Conservation (phyloP, 345 rosid species). For the Gossypium ekmanianum region DNA sequence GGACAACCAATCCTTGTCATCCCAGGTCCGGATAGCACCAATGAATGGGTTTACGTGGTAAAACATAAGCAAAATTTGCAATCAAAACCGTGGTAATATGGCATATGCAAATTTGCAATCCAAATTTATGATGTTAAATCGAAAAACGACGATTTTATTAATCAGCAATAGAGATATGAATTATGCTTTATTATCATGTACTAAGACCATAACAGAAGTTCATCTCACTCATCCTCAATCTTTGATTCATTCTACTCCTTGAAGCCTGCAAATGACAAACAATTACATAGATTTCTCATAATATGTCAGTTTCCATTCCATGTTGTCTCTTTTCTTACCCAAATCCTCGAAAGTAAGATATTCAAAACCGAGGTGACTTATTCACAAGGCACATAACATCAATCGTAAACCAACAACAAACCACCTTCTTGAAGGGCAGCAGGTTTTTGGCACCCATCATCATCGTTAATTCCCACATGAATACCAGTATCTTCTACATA, state of each 20-base stretch:
- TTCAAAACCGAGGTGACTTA: slow-evolving; percentile 14
- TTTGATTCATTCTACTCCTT: slow-evolving; percentile 6
- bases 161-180: slow-evolving; percentile 1
- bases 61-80: not conserved
- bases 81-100: not conserved
- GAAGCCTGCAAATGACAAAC: not conserved
- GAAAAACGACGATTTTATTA: too few species aligned
- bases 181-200: slow-evolving; percentile 15
- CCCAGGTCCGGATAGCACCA: not conserved
- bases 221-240: slow-evolving; percentile 13
- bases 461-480: slow-evolving; percentile 15
- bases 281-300: not conserved
- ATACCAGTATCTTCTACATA: slow-evolving; percentile 45
- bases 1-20: not conserved
- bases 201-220: slow-evolving; percentile 15
- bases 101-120: not conserved
- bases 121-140: not conserved
- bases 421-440: slow-evolving; percentile 22
- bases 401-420: not conserved
- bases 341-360: not conserved
- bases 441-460: slow-evolving; percentile 6
- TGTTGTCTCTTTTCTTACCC: slow-evolving; percentile 4
- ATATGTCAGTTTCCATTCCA: not conserved
- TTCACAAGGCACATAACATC: slow-evolving; percentile 25
- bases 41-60: not conserved